phyloP scores from a whole-genome alignment of 106 monocot species.

The Dioscorea dumetorum region DNA sequence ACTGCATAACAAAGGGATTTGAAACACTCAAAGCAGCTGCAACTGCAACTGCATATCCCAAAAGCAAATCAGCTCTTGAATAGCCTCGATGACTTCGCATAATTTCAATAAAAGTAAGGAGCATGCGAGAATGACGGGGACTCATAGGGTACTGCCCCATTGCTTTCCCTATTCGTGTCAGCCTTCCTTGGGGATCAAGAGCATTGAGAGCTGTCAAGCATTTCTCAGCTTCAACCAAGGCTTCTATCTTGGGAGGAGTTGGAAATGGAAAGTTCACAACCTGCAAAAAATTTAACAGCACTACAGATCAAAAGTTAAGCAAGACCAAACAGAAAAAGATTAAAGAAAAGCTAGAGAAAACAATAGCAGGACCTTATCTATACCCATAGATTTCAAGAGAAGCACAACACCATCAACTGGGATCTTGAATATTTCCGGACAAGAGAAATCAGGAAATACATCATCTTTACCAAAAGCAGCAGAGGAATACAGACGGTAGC shows the following conservation, averaged over 20 bases:
- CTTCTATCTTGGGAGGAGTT: conserved; percentile 59
- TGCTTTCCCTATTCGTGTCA: conserved; percentile 60
- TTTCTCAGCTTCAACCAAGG: conserved; percentile 70
- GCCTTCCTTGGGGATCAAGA: conserved; percentile 48
- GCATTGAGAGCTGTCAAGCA: conserved; percentile 74
- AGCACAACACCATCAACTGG: conserved; percentile 94
- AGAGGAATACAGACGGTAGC: conserved; percentile 85
- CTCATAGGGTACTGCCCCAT: conserved; percentile 97
- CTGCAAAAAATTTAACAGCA: conserved; percentile 19
- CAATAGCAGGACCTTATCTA: conserved; percentile 60
- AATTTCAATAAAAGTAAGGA: conserved; percentile 60
- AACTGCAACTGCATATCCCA: conserved; percentile 69
- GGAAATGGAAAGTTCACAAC: conserved; percentile 97
- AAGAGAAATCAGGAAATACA: conserved; percentile 67
- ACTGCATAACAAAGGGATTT: conserved; percentile 57
- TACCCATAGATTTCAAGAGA: conserved; percentile 79
- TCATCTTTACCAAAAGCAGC: conserved; percentile 79
- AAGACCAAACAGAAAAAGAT: background rate
- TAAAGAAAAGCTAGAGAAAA: background rate
- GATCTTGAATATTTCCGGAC: conserved; percentile 71
- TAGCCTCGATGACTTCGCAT: conserved; percentile 42
- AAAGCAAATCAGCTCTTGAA: conserved; percentile 58
- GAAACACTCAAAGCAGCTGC: conserved; percentile 85
- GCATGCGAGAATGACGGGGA: conserved; percentile 86
- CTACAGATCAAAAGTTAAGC: conserved; percentile 2